Base-by-base conservation (phyloP, 2,329 filamentous ascomycete species). In the Aureobasidium sp. region DNA sequence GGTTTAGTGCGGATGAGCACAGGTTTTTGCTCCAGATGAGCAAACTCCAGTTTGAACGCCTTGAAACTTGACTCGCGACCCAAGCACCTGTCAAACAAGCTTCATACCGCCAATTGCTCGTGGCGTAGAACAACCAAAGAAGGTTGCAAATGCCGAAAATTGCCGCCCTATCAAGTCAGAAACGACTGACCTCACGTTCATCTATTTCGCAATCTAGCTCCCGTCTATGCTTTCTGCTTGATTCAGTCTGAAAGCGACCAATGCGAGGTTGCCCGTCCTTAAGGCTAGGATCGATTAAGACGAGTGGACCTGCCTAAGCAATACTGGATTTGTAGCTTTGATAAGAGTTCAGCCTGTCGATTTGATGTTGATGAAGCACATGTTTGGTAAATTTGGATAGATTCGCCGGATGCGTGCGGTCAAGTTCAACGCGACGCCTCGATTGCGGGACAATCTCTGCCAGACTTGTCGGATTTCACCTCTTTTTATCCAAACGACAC, bases 31-130 rank as follows among this genome's bases (percentile, higher is more conserved):
- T 20, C 24, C 34, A 55, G 51, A 55, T 55, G 24, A 55, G 13
- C 52, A 56, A 17, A 44, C 26, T 32, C 17, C 52, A 20, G 8
- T 56, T 13, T 32, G 39, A 44, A 43, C 36, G 36, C 34, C 51
- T 32, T 44, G 26, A 32, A 34, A 26, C 52, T 43, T 34, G 52
- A 43, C 52, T 24, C n/a, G 37, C n/a, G 27, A 55, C 26, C 15
- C 24, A 55, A 41, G 15, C 52, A 56, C 27, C 52, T 56, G 39
- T 44, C 52, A 56, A 56, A 44, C 8, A 44, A 44, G 27, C 52
- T 56, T 44, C 52, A 44, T 44, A 44, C 37, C 52, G 17, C 39
- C 37, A 44, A 5, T 56, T 24, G 17, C 17, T 24, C 36, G 27
- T 44, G n/a, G 37, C 52, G 37, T 26, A 34, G 52, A 56, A 56